These are phyloP conservation scores for Myrica gale DNA, from an alignment of 306 rosid genomes.

Conservation along the genomic window DNA sequence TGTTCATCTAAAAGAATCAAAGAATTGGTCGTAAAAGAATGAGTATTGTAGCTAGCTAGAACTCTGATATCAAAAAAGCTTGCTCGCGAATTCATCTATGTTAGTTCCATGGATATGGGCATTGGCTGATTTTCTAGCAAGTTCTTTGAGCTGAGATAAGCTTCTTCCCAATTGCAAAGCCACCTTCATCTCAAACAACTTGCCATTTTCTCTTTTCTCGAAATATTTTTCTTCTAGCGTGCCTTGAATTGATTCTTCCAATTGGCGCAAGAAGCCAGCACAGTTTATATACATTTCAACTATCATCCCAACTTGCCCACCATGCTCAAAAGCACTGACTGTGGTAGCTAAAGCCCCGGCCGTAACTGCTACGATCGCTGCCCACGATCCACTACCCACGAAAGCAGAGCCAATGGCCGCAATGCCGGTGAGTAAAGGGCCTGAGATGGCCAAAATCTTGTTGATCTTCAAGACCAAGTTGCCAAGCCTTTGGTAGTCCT, in stretches of 20 bases:
- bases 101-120: constrained; percentile 27
- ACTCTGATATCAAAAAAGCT: constrained; percentile 20
- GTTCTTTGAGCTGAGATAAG: constrained; percentile 38
- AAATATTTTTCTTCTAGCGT: constrained; percentile 31
- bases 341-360: constrained; percentile 37
- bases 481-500: constrained; percentile 47
- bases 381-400: constrained; percentile 25
- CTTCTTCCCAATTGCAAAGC: constrained; percentile 44
- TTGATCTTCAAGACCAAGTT: constrained; percentile 35
- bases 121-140: constrained; percentile 39
- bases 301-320: constrained; percentile 50
- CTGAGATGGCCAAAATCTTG: constrained; percentile 41
- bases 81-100: constrained; percentile 42
- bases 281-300: constrained; percentile 45
- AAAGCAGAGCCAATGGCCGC: constrained; percentile 36
- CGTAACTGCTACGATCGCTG: constrained; percentile 24
- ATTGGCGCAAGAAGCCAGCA: constrained; percentile 32
- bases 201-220: constrained; percentile 46
- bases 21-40: not conserved
- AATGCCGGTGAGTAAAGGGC: constrained; percentile 42
- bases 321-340: constrained; percentile 40
- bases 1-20: not conserved
- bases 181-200: constrained; percentile 36
- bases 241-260: constrained; percentile 35
- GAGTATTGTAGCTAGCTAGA: not conserved